A percentile compares a stretch with the other conserved stretches of the same genome.
Conservation (phyloP, 495 filamentous ascomycete genomes). For the Penicillium roqueforti region DNA sequence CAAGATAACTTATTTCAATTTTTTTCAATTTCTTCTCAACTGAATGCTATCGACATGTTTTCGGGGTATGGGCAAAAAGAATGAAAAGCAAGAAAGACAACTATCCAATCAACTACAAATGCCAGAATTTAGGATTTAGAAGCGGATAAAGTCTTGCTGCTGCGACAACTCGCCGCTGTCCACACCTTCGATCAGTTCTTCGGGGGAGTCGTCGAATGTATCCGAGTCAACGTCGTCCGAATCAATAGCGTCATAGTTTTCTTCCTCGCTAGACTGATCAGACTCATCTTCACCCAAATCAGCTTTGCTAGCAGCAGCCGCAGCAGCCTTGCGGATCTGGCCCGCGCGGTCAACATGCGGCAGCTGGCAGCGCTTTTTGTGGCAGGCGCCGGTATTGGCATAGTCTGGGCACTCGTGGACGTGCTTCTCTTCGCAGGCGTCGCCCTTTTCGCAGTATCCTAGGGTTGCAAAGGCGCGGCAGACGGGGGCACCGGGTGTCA, state of each 20-base stretch:
- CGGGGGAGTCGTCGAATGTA: conserved; percentile 67
- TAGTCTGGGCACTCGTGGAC: conserved; percentile 91
- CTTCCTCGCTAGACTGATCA: conserved; percentile 82
- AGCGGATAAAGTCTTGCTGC: conserved; percentile 66
- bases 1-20: neutral
- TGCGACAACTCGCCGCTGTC: conserved; percentile 53
- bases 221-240: conserved; percentile 90
- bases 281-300: conserved; percentile 55
- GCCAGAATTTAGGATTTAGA: conserved; percentile 32
- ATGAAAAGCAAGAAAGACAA: neutral
- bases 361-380: conserved; percentile 74
- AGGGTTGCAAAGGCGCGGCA: conserved; percentile 80
- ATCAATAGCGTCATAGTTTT: conserved; percentile 67
- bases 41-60: conserved; percentile 1
- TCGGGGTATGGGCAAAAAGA: conserved; percentile 3
- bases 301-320: conserved; percentile 35
- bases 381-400: conserved; percentile 83
- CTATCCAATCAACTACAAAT: conserved; percentile 18
- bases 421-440: conserved; percentile 74
- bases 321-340: conserved; percentile 57
- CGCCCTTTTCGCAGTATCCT: conserved; percentile 87
- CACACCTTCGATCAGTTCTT: conserved; percentile 40
- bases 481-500: conserved; percentile 75
- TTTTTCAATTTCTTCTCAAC: neutral
- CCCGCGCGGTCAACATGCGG: conserved; percentile 85